Evolutionary conservation across 345 rosid genomes (phyloP).

Genomic region (Brassica incana): DNA sequence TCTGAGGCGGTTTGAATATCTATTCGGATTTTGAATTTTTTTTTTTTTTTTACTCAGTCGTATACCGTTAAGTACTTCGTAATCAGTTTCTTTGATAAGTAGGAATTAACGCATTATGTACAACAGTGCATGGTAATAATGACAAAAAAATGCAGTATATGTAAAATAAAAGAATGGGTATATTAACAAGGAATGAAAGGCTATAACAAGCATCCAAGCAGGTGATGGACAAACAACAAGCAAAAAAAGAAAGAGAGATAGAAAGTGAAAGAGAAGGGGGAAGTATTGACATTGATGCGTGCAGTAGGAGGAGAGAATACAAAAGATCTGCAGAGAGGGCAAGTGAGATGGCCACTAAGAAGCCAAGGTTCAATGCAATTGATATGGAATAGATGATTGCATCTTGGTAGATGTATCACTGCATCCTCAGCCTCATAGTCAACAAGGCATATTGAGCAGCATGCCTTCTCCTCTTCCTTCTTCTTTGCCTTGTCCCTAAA

Average conservation of each 20-base stretch:
- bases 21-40: not conserved
- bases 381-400: conserved; percentile 63
- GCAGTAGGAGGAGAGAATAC: conserved; percentile 34
- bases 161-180: conserved; percentile 15
- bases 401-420: conserved; percentile 54
- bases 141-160: not conserved
- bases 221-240: conserved; percentile 33
- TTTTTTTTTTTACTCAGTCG: not conserved
- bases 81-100: not conserved
- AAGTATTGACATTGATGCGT: not conserved
- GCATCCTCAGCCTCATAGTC: conserved; percentile 51
- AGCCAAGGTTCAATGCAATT: conserved; percentile 67
- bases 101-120: not conserved
- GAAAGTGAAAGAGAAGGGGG: conserved; percentile 1
- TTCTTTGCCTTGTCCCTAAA: conserved; percentile 38
- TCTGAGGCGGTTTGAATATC: not conserved
- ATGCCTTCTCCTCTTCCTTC: conserved; percentile 16
- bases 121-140: not conserved
- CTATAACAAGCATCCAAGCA: conserved; percentile 27
- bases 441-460: conserved; percentile 67
- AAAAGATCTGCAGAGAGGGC: conserved; percentile 75
- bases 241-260: conserved; percentile 25
- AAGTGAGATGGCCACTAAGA: conserved; percentile 55
- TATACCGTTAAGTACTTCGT: not conserved
- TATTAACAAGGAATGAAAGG: conserved; percentile 7